Evolutionary conservation across 352 stramenopile species (phyloP), one percentile per base, ranked within the genome.

Genomic region (Globisporangium iwayamae): DNA sequence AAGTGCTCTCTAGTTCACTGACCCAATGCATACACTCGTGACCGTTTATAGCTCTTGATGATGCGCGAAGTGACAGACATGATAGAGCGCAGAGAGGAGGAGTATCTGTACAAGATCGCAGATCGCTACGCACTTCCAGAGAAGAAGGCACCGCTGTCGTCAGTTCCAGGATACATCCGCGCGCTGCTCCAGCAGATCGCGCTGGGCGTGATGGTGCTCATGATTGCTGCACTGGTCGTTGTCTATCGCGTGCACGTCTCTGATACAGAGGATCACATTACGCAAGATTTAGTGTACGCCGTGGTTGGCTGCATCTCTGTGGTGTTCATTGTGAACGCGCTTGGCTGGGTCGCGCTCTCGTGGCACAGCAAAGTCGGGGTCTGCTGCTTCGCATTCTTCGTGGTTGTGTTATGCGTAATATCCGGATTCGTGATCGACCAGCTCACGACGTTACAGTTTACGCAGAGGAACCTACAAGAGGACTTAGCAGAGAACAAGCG

Each of bases 41-140:
- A 62, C 62, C 32, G 58, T 25, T n/a, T 57, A 14, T 28, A 90
- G 83, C 67, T 92, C 8, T 52, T 72, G 14, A 71, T 63, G 25
- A 87, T 87, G 66, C 56, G 73, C 6, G 69, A 84, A n/a, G 61
- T 76, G 34, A 87, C 78, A 14, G 41, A 70, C 10, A 60, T 69
- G 4, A 82, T 83, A 3, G 76, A 88, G 52, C 63, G 69, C 10
- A 66, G 67, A 22, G 83, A 92, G 36, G 79, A 89, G 41, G 61
- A 71, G 22, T 90, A 85, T 62, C 30, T 90, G 43, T 62, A 63
- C 10, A 66, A 70, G 13, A 74, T 88, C 46, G 69, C 69, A 7
- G 68, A 71, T 7, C 79, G 63, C 34, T 74, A 79, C 30, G 47
- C 62, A 4, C 13, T 25, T 2, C 55, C 63, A 5, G 59, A 57